Evolutionary conservation across 2,329 filamentous ascomycete genomes (phyloP).

Genomic region (Phoma sp.): DNA sequence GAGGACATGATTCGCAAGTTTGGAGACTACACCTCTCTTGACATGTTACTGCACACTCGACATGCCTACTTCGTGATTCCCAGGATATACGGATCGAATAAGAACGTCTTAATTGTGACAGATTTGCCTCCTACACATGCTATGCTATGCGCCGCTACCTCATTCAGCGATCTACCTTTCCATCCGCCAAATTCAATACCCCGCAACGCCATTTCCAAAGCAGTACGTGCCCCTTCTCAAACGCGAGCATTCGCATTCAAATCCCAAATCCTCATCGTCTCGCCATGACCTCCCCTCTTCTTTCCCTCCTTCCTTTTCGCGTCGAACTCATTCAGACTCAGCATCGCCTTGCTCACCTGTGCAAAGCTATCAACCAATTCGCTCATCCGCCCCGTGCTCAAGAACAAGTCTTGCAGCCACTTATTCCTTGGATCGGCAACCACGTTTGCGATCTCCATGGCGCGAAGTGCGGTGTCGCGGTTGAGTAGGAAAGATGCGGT

Average conservation of each 20-base stretch:
- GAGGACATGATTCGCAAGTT: too few relatives aligned
- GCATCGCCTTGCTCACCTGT: slow-evolving; percentile 73
- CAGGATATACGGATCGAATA: too few relatives aligned
- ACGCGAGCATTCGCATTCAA: slow-evolving; percentile 30
- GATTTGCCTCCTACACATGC: too few relatives aligned
- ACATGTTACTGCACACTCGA: too few relatives aligned
- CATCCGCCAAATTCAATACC: too few relatives aligned
- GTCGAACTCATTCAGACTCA: slow-evolving; percentile 53
- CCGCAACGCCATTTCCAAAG: too few relatives aligned
- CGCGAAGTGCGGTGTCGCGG: slow-evolving; percentile 78
- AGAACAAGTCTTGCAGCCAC: slow-evolving; percentile 47
- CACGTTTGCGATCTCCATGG: slow-evolving; percentile 81
- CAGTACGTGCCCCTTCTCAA: too few relatives aligned
- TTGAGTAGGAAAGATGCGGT: slow-evolving; percentile 76
- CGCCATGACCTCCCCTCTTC: slow-evolving; percentile 51
- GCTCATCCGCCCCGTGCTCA: slow-evolving; percentile 51
- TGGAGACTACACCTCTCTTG: too few relatives aligned
- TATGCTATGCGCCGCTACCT: too few relatives aligned
- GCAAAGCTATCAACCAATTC: slow-evolving; percentile 68
- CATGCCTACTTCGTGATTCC: too few relatives aligned
- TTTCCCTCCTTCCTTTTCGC: slow-evolving; percentile 48
- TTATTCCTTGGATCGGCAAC: slow-evolving; percentile 60
- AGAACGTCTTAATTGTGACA: too few relatives aligned
- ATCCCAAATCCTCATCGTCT: slow-evolving; percentile 54
- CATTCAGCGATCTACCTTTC: too few relatives aligned